Percentiles rank a stretch among this genome's conserved stretches.
phyloP scores from a whole-genome alignment of 2,329 filamentous ascomycete genomes.

The Epichloe amarillans region DNA sequence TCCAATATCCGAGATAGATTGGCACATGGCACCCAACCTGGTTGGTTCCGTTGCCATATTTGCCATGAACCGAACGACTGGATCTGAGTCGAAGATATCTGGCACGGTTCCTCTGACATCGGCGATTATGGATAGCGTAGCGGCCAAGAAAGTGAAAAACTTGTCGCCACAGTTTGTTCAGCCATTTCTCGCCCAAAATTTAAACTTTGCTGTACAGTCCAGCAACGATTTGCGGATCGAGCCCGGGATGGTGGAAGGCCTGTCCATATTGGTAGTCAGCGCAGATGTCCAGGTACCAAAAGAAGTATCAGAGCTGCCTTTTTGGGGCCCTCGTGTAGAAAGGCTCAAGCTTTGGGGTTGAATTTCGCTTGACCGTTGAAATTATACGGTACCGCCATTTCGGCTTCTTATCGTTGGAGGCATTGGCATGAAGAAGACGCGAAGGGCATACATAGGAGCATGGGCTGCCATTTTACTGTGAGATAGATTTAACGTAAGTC shows the following conservation, averaged over 20 bases:
- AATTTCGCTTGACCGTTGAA: background rate
- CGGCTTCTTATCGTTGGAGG: background rate
- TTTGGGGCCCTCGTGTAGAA: conserved; percentile 13
- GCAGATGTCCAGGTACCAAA: conserved; percentile 15
- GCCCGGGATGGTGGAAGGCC: conserved; percentile 14
- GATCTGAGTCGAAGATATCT: conserved; percentile 24
- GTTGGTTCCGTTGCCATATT: conserved; percentile 50
- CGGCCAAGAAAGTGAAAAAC: conserved; percentile 20
- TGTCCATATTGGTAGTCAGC: conserved; percentile 19
- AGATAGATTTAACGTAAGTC: background rate
- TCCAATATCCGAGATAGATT: conserved; percentile 29
- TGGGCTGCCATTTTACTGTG: background rate
- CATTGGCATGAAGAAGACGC: background rate
- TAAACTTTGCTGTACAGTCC: conserved; percentile 22
- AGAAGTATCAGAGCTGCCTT: conserved; percentile 14
- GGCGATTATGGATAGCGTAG: conserved; percentile 30
- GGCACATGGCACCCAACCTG: conserved; percentile 40
- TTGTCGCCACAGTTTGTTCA: conserved; percentile 23
- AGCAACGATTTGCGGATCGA: conserved; percentile 15
- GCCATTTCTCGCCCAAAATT: conserved; percentile 26
- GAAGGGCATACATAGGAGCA: background rate
- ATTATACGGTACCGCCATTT: background rate
- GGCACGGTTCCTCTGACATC: conserved; percentile 40
- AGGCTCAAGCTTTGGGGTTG: conserved; percentile 15
- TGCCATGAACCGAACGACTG: conserved; percentile 24